Base-by-base conservation (phyloP, 225 moss, liverwort and hornwort species). In the Bryum argenteum region DNA sequence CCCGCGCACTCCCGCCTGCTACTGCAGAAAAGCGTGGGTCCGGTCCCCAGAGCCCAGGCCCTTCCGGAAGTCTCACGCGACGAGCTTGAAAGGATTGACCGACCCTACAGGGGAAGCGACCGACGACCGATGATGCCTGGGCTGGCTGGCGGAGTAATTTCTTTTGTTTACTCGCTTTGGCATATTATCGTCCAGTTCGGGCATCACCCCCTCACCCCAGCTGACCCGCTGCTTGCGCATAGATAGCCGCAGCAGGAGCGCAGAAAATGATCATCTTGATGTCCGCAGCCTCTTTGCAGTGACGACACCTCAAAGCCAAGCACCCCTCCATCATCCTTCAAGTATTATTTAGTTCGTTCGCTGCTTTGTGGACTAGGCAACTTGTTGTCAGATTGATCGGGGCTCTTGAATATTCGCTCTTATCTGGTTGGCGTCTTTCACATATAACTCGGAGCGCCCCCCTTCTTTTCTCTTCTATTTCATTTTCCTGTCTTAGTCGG, bases 381-480 rank as follows among this genome's bases (percentile, higher is more conserved):
- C 28, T 52, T n/a, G 63, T 58, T 59, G 20, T 12, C 33, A 65
- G 75, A 71, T 54, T 69, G 75, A 61, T 65, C 23, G 51, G 60
- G 24, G 73, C 41, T 12, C 53, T 47, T 79, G 73, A 83, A 76
- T 79, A 83, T 80, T 79, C 79, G 72, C 9, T 69, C 79, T 83
- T 73, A 83, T 79, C 80, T 77, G 33, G 21, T 69, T 75, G 63
- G 22, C 78, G 63, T 64, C 53, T 16, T 11, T 17, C 15, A 39
- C 10, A 77, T 73, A 77, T 73, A 69, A 69, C 24, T 38, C 18
- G 19, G 54, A 23, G 9, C 13, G 11, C 43, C 19, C 17, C 28
- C 41, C 16, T 13, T 37, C 58, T 23, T 18, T 43, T 23, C 28
- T 69, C 78, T 57, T 77, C 69, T 48, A 48, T 33, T 33, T 33